A percentile compares a stretch with the other conserved stretches of the same genome.
These are phyloP conservation scores for Entomortierella parvispora DNA, from an alignment of 192 early-diverging fungal species.

Conservation along the genomic window DNA sequence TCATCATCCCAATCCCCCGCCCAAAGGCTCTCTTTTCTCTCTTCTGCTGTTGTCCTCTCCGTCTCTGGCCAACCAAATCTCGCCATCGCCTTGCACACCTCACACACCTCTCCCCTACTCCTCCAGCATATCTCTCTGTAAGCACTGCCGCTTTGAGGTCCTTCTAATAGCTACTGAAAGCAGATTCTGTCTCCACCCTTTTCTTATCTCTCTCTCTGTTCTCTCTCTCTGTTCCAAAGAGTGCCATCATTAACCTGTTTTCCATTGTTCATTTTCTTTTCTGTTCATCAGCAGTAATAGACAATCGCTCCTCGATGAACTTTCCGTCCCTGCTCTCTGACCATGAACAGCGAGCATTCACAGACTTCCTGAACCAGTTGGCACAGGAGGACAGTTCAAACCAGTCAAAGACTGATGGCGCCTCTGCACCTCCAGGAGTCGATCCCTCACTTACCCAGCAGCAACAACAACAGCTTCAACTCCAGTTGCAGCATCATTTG, in stretches of 20 bases:
- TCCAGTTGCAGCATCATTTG: conserved; percentile 44
- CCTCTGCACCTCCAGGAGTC: conserved; percentile 10
- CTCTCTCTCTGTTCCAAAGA: not conserved
- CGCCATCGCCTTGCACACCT: too few relatives aligned
- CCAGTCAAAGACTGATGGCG: conserved; percentile 11
- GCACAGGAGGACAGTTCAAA: conserved; percentile 36
- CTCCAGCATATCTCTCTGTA: too few relatives aligned
- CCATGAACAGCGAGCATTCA: conserved; percentile 52
- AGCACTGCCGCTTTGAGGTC: too few relatives aligned
- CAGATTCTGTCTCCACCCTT: too few relatives aligned
- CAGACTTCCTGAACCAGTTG: conserved; percentile 48
- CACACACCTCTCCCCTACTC: too few relatives aligned
- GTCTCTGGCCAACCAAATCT: too few relatives aligned
- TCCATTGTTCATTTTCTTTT: not conserved
- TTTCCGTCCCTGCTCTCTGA: conserved; percentile 51
- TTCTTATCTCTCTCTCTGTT: too few relatives aligned
- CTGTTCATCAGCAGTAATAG: not conserved
- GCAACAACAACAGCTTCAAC: conserved; percentile 47
- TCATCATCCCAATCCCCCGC: not conserved
- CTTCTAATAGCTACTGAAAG: too few relatives aligned
- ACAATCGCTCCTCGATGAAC: conserved; percentile 19
- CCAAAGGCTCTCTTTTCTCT: not conserved
- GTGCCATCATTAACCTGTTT: not conserved
- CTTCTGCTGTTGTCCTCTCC: too few relatives aligned
- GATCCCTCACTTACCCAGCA: conserved; percentile 43